Evolutionary conservation across 1,284 basidiomycete genomes (phyloP).

Genomic region (Boletus nobilissimus): DNA sequence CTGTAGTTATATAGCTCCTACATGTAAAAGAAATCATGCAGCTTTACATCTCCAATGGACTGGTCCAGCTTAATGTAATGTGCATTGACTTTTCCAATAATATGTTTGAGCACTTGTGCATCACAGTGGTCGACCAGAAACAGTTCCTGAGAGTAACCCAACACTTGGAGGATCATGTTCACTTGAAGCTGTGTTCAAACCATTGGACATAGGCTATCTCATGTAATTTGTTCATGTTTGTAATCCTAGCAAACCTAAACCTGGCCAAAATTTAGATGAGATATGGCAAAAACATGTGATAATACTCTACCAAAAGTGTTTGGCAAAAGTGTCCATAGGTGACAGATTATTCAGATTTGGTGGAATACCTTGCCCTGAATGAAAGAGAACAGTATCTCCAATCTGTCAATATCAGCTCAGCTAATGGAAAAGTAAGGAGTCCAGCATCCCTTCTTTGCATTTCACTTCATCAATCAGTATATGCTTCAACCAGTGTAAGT

Average conservation of each 20-base stretch:
- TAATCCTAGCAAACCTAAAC: constrained; percentile 65
- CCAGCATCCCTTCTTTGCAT: constrained; percentile 37
- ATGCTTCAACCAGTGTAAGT: constrained; percentile 44
- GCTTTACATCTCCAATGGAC: constrained; percentile 35
- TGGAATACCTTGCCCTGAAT: constrained; percentile 49
- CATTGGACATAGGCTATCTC: constrained; percentile 70
- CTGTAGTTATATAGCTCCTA: constrained; percentile 37
- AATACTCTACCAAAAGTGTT: constrained; percentile 68
- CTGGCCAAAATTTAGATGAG: constrained; percentile 48
- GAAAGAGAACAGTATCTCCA: constrained; percentile 65
- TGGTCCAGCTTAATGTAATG: constrained; percentile 43
- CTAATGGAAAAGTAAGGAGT: constrained; percentile 37
- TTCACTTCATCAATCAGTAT: constrained; percentile 42
- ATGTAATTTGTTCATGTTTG: constrained; percentile 58
- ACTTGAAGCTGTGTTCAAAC: constrained; percentile 72
- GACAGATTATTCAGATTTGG: constrained; percentile 49
- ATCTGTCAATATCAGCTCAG: constrained; percentile 51
- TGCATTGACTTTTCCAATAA: constrained; percentile 60
- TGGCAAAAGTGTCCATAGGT: constrained; percentile 52
- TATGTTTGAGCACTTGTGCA: constrained; percentile 49
- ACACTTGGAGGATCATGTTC: constrained; percentile 65
- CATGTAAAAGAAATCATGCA: constrained; percentile 69
- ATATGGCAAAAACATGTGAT: background rate
- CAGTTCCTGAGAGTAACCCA: constrained; percentile 70
- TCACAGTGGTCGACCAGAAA: constrained; percentile 68